phyloP scores from a whole-genome alignment of 768 basidiomycete species.

The Postia placenta region DNA sequence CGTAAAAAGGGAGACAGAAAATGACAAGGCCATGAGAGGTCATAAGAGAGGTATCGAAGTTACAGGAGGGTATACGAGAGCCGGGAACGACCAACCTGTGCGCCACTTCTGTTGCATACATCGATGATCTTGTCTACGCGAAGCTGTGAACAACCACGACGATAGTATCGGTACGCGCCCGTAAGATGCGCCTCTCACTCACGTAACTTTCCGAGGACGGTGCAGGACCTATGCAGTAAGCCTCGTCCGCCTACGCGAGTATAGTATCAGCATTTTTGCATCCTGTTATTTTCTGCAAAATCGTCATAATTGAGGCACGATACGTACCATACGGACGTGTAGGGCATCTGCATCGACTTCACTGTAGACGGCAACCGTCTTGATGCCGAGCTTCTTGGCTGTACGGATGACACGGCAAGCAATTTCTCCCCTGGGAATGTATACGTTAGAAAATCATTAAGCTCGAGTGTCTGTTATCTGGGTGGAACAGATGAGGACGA shows the following conservation, averaged over 20 bases:
- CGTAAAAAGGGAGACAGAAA: too few species aligned
- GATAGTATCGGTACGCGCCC: neutral
- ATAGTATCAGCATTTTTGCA: too few species aligned
- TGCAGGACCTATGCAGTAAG: slow-evolving; percentile 79
- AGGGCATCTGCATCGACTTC: slow-evolving; percentile 77
- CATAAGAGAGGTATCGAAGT: too few species aligned
- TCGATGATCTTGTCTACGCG: slow-evolving; percentile 86
- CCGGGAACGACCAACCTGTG: slow-evolving; percentile 50
- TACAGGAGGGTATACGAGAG: neutral
- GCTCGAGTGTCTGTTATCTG: neutral
- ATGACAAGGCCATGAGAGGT: too few species aligned
- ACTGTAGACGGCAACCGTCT: slow-evolving; percentile 89
- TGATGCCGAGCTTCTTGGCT: slow-evolving; percentile 80
- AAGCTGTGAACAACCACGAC: slow-evolving; percentile 41
- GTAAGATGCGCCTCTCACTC: slow-evolving; percentile 25
- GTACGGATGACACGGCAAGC: slow-evolving; percentile 94
- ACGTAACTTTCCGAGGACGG: slow-evolving; percentile 88
- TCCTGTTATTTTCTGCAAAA: neutral
- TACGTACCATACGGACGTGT: slow-evolving; percentile 71
- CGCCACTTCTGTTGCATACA: slow-evolving; percentile 73
- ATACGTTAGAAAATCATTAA: neutral
- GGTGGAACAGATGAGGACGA: neutral
- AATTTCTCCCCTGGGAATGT: slow-evolving; percentile 76
- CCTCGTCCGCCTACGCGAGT: slow-evolving; percentile 42
- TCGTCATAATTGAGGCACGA: neutral